Percentiles rank a stretch among this genome's conserved stretches.
Conservation (phyloP, 116 monocot genomes). For the Phalaenopsis hybrid region DNA sequence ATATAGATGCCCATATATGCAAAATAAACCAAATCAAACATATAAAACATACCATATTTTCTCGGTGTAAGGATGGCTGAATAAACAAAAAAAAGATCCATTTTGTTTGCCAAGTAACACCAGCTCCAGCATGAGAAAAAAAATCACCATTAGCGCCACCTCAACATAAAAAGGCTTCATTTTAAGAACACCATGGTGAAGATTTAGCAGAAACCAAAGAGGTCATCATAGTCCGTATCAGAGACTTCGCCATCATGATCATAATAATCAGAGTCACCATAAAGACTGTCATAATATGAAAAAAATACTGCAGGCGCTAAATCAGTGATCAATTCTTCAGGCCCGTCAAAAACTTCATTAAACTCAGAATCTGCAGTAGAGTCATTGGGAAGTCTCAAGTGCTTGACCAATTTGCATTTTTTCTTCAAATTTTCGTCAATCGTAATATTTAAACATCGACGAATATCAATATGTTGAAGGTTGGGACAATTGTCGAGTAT, state of each 20-base stretch:
- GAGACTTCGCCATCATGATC: not conserved
- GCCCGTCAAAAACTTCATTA: not conserved
- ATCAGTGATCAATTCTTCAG: not conserved
- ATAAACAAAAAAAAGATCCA: not conserved
- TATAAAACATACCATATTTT: not conserved
- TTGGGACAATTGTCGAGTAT: conserved; percentile 12
- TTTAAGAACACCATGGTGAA: not conserved
- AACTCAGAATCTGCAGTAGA: conserved; percentile 1
- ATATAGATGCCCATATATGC: too few species aligned
- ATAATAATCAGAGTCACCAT: not conserved
- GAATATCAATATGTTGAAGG: conserved; percentile 10
- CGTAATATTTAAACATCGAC: conserved; percentile 5
- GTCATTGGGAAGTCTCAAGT: not conserved
- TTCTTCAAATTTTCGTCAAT: not conserved
- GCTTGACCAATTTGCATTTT: not conserved
- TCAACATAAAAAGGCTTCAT: not conserved
- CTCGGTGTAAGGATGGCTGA: not conserved
- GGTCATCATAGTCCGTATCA: not conserved
- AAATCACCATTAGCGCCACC: not conserved
- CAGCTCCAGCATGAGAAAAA: not conserved
- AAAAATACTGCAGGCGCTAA: not conserved
- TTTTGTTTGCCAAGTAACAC: not conserved
- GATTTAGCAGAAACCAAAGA: not conserved
- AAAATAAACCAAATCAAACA: too few species aligned
- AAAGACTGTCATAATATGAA: not conserved